Evolutionary conservation across 2,329 filamentous ascomycete species (phyloP).

Genomic region (Penicillium fuscoglaucum): DNA sequence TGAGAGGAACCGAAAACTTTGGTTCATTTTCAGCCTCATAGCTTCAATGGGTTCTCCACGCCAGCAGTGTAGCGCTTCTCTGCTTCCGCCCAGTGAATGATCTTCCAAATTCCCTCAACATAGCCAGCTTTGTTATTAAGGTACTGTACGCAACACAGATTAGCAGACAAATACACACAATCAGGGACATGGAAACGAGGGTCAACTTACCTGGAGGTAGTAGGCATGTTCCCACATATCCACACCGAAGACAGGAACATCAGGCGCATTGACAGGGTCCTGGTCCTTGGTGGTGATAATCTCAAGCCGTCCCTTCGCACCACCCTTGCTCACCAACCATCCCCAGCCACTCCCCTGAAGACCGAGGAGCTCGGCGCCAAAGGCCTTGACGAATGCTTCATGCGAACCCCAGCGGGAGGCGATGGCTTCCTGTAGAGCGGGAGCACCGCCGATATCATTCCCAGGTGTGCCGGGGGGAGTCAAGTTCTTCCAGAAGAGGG

Average conservation of each 20-base stretch:
- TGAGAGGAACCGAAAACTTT: neutral
- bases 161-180: neutral
- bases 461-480: constrained; percentile 60
- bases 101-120: constrained; percentile 86
- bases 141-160: constrained; percentile 57
- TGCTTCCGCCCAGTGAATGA: constrained; percentile 88
- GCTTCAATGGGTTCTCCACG: constrained; percentile 30
- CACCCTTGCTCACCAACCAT: constrained; percentile 71
- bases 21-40: constrained; percentile 12
- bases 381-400: constrained; percentile 64
- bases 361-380: constrained; percentile 64
- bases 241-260: constrained; percentile 74
- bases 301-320: constrained; percentile 59
- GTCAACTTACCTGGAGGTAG: constrained; percentile 75
- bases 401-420: constrained; percentile 67
- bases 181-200: no score
- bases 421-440: constrained; percentile 63
- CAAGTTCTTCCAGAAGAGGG: constrained; percentile 87
- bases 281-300: constrained; percentile 86
- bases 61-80: constrained; percentile 60
- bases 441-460: constrained; percentile 55
- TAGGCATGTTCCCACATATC: constrained; percentile 97
- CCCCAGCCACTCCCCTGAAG: constrained; percentile 87
- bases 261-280: constrained; percentile 74
- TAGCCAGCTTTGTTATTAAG: constrained; percentile 93